phyloP scores from a whole-genome alignment of 1,139 yeast species.

The Yamadazyma songkhlaensis region DNA sequence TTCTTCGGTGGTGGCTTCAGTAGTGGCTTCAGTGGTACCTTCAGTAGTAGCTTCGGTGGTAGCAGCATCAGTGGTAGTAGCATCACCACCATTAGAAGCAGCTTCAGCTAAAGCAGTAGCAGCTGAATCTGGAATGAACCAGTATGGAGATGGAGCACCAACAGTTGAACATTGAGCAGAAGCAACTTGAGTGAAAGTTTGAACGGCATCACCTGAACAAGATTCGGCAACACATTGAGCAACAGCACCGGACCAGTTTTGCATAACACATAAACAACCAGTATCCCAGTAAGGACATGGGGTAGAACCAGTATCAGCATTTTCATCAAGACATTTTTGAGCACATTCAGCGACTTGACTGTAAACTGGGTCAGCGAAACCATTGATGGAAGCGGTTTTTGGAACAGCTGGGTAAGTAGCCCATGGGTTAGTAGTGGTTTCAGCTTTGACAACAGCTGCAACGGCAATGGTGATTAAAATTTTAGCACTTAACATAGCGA shows the following conservation, averaged over 20 bases:
- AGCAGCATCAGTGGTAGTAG: slow-evolving; percentile 7
- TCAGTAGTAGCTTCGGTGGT: slow-evolving; percentile 24
- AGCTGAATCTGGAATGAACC: slow-evolving; percentile 46
- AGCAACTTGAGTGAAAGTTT: slow-evolving; percentile 38
- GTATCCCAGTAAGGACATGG: slow-evolving; percentile 57
- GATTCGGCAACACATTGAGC: slow-evolving; percentile 43
- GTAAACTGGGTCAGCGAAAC: slow-evolving; percentile 51
- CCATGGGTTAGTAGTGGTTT: slow-evolving; percentile 13
- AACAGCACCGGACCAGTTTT: slow-evolving; percentile 44
- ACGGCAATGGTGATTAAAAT: slow-evolving; percentile 12
- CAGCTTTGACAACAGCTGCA: slow-evolving; percentile 11
- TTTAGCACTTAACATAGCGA: slow-evolving; percentile 16
- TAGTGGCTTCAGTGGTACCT: slow-evolving; percentile 10
- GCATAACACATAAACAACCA: slow-evolving; percentile 53
- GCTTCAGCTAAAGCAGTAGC: slow-evolving; percentile 26
- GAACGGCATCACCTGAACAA: slow-evolving; percentile 41
- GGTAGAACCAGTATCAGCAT: slow-evolving; percentile 26
- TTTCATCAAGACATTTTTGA: slow-evolving; percentile 33
- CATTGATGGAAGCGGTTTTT: slow-evolving; percentile 48
- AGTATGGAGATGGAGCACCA: slow-evolving; percentile 39
- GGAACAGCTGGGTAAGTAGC: slow-evolving; percentile 47
- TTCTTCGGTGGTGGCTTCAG: slow-evolving; percentile 6
- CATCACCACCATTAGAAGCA: slow-evolving; percentile 10
- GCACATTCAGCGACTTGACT: slow-evolving; percentile 43
- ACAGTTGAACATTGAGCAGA: slow-evolving; percentile 38